phyloP scores from a whole-genome alignment of 805 yeast species.

The Kazachstania martiniae region DNA sequence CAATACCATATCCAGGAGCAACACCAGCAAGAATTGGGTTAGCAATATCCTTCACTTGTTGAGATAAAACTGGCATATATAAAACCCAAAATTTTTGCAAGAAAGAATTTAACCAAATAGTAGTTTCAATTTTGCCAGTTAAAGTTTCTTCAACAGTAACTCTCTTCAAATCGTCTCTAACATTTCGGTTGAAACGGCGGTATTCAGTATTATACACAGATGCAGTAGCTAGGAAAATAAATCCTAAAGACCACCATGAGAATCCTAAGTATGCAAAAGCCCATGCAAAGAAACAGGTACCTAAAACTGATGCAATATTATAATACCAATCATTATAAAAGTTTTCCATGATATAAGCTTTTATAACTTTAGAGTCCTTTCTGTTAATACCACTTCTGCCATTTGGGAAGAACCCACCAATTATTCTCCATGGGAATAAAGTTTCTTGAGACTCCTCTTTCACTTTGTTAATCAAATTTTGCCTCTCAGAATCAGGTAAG shows the following conservation, averaged over 20 bases:
- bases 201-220: slow-evolving; percentile 65
- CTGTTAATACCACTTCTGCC: slow-evolving; percentile 10
- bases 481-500: slow-evolving; percentile 6
- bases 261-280: slow-evolving; percentile 49
- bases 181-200: slow-evolving; percentile 62
- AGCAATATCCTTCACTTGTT: slow-evolving; percentile 60
- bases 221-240: slow-evolving; percentile 49
- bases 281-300: slow-evolving; percentile 70
- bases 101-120: slow-evolving; percentile 73
- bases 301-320: slow-evolving; percentile 53
- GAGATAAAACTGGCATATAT: slow-evolving; percentile 77
- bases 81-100: slow-evolving; percentile 78
- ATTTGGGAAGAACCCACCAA: slow-evolving; percentile 22
- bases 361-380: slow-evolving; percentile 30
- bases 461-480: slow-evolving; percentile 7
- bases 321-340: slow-evolving; percentile 64
- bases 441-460: slow-evolving; percentile 8
- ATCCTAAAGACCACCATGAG: slow-evolving; percentile 50
- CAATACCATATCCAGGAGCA: slow-evolving; percentile 79
- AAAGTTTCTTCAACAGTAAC: slow-evolving; percentile 50
- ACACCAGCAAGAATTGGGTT: slow-evolving; percentile 56
- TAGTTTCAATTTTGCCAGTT: slow-evolving; percentile 56
- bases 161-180: slow-evolving; percentile 69
- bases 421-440: slow-evolving; percentile 30
- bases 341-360: slow-evolving; percentile 54